Base-by-base conservation (phyloP, 2,329 filamentous ascomycete genomes). In the Venturia aucupariae region DNA sequence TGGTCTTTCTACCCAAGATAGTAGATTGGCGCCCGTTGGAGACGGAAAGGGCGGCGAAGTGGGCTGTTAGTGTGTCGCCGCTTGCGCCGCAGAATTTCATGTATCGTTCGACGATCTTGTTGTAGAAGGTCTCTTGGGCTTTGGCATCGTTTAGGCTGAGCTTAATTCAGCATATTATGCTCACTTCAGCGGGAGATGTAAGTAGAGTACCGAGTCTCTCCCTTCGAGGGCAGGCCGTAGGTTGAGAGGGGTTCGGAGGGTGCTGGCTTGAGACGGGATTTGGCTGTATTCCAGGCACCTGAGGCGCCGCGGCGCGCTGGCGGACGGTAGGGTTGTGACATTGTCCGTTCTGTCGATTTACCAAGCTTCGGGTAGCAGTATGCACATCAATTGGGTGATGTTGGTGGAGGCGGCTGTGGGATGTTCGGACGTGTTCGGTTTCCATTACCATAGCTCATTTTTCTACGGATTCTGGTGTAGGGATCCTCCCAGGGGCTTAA, bases 191-290 rank as follows among this genome's bases (percentile, higher is more conserved):
- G 51, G 44, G 35, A 27, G 51, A n/a, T 60, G 38, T 46, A 60
- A 66, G 67, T 65, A 65, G 55, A 70, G 62, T 80, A 93, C 92
- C 89, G 88, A 60, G 82, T 89, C 75, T 97, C 93, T 62, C 93
- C 93, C 73, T 96, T 97, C 2, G 92, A 96, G 4, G 90, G 90
- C 68, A 96, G 82, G 1, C 93, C 92, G 69, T 95, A 89, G 66
- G 81, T 83, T 69, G 95, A 90, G 35, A 97, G 80, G 17, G 90
- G 85, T 74, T 97, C 92, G 65, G 86, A 79, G 55, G 88, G 44
- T 51, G 65, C 42, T 35, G 65, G 22, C 38, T 61, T 63, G 24
- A 67, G 61, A 39, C 89, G 82, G 66, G 83, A 84, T 57, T 57
- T 57, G 27, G 51, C 51, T 38, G 51, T 57, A 24, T 57, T 57